Evolutionary conservation across 345 rosid genomes (phyloP).

Genomic region (Rhodomyrtus tomentosa): DNA sequence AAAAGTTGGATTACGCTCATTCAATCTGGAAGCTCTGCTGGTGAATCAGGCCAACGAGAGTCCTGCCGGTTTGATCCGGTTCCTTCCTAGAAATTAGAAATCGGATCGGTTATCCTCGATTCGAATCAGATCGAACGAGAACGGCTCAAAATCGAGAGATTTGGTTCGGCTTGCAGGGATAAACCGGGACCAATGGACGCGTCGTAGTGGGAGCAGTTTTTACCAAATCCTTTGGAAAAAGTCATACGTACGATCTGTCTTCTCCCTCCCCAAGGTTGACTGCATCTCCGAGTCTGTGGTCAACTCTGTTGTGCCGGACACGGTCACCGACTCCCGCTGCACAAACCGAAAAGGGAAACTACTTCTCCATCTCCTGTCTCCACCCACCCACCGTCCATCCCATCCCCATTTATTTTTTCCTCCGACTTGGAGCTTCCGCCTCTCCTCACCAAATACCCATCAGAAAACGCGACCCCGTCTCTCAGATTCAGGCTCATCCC

Average conservation of each 20-base stretch:
- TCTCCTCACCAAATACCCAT: not conserved
- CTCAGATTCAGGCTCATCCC: not conserved
- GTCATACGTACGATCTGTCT: not conserved
- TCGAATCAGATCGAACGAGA: no score
- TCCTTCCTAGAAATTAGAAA: no score
- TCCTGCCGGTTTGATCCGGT: no score
- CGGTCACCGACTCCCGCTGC: not conserved
- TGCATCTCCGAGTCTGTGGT: not conserved
- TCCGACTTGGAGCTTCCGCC: not conserved
- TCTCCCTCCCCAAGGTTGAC: not conserved
- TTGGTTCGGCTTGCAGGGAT: no score
- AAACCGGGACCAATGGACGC: no score
- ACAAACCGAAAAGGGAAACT: not conserved
- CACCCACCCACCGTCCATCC: not conserved
- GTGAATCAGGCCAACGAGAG: no score
- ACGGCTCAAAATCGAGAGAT: no score
- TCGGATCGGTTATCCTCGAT: no score
- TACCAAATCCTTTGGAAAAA: not conserved
- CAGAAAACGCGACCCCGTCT: not conserved
- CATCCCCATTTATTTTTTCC: not conserved
- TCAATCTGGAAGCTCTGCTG: no score
- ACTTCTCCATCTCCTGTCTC: not conserved
- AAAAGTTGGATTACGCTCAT: no score
- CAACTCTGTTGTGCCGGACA: not conserved
- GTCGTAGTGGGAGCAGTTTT: no score